Base-by-base conservation (phyloP, 1,284 basidiomycete species). In the Hymenochaete sp. region DNA sequence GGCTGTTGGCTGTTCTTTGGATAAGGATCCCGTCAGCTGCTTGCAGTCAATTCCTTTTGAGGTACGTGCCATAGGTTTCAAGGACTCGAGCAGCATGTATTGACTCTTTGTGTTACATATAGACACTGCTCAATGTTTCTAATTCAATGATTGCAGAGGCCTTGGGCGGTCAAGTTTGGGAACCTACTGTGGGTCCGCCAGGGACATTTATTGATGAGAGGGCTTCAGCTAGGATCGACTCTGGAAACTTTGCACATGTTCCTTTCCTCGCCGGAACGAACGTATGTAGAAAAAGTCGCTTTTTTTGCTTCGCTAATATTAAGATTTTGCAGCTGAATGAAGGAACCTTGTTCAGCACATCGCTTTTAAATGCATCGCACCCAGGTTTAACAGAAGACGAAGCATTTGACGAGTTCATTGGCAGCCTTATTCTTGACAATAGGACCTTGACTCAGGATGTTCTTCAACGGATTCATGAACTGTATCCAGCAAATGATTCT, bases 191-290 rank as follows among this genome's bases (percentile, higher is more conserved):
- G 5, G 76, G 75, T 0, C 71, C 73, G 3, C 49, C 61, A 0
- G 73, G 73, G 0, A 79, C 74, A 53, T 66, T 79, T 39, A 57
- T 70, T 4, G 56, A 70, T 0, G 66, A 67, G 47, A 59, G 71
- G 25, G 72, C 75, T 1, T 79, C 76, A 0, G 51, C 56, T 9
- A 64, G 62, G 36, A 68, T 79, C 22, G 57, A 62, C 1, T 60
- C 64, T 4, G 75, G 74, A 2, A 61, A 75, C 18, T 79, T 77
- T 53, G 51, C 71, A 14, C 72, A 71, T 42, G 59, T 80, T 0
- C 77, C 78, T 3, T 71, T 70, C 49, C 57, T 81, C 1, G 71
- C 62, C 4, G 75, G 75, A 10, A 75, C 73, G 2, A 77, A 75
- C 50, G 75, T 74, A 31, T 31, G 10, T 4, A 24, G n/a, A n/a